Conservation (phyloP, 106 monocot species). For the Alisma plantagoaquatica region DNA sequence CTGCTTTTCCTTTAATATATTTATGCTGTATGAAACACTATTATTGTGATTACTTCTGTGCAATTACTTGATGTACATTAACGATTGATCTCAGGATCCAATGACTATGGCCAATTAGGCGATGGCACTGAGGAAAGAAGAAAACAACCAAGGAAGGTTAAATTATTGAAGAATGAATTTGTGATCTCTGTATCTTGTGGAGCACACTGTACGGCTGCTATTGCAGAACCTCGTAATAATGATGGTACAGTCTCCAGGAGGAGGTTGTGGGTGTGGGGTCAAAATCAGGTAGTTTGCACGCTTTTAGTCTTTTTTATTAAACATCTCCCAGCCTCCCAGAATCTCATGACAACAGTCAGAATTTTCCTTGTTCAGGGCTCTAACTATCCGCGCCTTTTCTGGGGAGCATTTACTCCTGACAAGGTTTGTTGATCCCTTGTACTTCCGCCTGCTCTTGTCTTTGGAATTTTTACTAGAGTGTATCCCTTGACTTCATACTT, state of each 20-base stretch:
- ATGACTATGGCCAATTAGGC: slow-evolving; percentile 91
- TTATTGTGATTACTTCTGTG: too few relatives aligned
- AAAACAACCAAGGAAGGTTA: slow-evolving; percentile 66
- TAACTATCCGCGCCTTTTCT: slow-evolving; percentile 67
- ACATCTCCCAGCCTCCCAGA: too few relatives aligned
- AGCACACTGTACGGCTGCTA: slow-evolving; percentile 82
- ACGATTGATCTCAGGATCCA: slow-evolving; percentile 84
- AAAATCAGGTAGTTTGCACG: slow-evolving; percentile 71
- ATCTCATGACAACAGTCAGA: too few relatives aligned
- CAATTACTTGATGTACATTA: too few relatives aligned
- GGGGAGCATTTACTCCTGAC: slow-evolving; percentile 72
- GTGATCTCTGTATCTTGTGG: slow-evolving; percentile 92
- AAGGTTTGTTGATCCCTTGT: slow-evolving; percentile 59
- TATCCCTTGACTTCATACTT: too few relatives aligned
- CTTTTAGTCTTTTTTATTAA: slow-evolving; percentile 1
- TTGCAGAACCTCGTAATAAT: slow-evolving; percentile 77
- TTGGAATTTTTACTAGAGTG: background rate
- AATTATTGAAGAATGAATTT: slow-evolving; percentile 52
- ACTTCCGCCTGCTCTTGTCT: background rate
- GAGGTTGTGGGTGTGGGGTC: slow-evolving; percentile 96
- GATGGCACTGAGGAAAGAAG: slow-evolving; percentile 85
- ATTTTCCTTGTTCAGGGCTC: slow-evolving; percentile 78
- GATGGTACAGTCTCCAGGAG: slow-evolving; percentile 51
- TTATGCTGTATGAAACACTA: too few relatives aligned
- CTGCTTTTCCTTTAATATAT: too few relatives aligned